Evolutionary conservation across 768 basidiomycete species (phyloP).

Genomic region (Pisolithus tinctorius): DNA sequence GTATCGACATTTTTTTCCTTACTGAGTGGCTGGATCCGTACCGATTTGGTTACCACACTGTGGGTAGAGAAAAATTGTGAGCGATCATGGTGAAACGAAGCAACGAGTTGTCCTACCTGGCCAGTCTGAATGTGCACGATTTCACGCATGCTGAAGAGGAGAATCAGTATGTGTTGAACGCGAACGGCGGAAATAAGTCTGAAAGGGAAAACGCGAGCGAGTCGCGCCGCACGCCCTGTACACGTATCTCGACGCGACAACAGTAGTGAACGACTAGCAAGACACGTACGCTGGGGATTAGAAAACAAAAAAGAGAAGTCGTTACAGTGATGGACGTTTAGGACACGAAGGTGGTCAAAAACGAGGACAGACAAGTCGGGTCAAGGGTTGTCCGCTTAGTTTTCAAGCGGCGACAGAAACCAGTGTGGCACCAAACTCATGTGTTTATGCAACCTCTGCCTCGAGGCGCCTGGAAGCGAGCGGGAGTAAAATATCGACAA

Average conservation of each 20-base stretch:
- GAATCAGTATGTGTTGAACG: slow-evolving; percentile 20
- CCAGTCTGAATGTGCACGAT: slow-evolving; percentile 99
- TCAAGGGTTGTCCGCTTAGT: slow-evolving; percentile 32
- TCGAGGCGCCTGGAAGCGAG: neutral
- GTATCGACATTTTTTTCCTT: slow-evolving; percentile 8
- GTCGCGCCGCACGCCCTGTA: slow-evolving; percentile 23
- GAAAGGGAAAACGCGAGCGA: slow-evolving; percentile 15
- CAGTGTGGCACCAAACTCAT: slow-evolving; percentile 15
- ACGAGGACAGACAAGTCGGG: slow-evolving; percentile 26
- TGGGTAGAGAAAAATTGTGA: slow-evolving; percentile 24
- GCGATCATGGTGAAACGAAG: slow-evolving; percentile 4
- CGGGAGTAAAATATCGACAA: neutral
- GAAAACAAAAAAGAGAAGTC: slow-evolving; percentile 17
- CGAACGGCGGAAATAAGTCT: slow-evolving; percentile 11
- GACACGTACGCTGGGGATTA: slow-evolving; percentile 26
- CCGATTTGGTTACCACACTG: slow-evolving; percentile 99
- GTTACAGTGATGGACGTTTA: slow-evolving; percentile 27
- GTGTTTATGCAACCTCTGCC: slow-evolving; percentile 7
- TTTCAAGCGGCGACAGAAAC: slow-evolving; percentile 28
- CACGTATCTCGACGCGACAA: slow-evolving; percentile 16
- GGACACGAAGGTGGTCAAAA: slow-evolving; percentile 30
- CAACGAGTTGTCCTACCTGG: slow-evolving; percentile 53
- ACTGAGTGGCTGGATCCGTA: slow-evolving; percentile 33
- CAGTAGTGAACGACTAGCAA: slow-evolving; percentile 1
- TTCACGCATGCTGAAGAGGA: slow-evolving; percentile 81